Evolutionary conservation across 805 yeast species (phyloP), one percentile per base, ranked within the genome.

Genomic region (Monosporozyma servazzii): DNA sequence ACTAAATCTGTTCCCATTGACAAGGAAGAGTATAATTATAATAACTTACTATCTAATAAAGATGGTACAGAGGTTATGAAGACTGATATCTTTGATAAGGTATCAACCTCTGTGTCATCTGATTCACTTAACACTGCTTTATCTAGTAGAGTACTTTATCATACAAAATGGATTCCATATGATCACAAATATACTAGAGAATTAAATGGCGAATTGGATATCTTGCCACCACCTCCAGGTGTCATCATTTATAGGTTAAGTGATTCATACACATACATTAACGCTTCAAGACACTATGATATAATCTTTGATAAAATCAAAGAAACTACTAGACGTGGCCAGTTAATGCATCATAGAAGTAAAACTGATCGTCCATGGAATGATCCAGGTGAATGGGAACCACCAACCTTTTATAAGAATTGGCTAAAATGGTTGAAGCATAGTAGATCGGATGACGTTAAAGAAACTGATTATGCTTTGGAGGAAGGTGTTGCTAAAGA

Each of bases 171-270:
- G 91, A 83, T 85, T 25, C 89, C 93, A 45, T 67, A 79, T 46
- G 64, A 65, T 65, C 59, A 58, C 43, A 51, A 50, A 4, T 66
- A 64, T 51, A 74, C 69, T 63, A 68, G 64, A 64, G 66, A 65
- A 51, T 63, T 79, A 51, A 87, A 90, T 65, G 70, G 76, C 4
- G 77, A 75, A 15, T 67, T 89, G 17, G 63, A 72, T 0, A 78
- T 90, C 6, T 66, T 66, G 15, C 86, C 89, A 1, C 96, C 97
- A 15, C 96, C 96, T 29, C 88, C 91, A 1, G 96, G 97, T 33
- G 89, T 90, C 17, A 60, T 89, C 52, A 95, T 90, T 2, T 90
- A 83, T 72, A 79, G 93, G 60, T 85, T 93, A 41, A 71, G 82
- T 18, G 96, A 90, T 61, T 73, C 89, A 15, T 85, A 86, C 69